Conservation (phyloP, 768 basidiomycete species). For the Psilocybe tampanensis region DNA sequence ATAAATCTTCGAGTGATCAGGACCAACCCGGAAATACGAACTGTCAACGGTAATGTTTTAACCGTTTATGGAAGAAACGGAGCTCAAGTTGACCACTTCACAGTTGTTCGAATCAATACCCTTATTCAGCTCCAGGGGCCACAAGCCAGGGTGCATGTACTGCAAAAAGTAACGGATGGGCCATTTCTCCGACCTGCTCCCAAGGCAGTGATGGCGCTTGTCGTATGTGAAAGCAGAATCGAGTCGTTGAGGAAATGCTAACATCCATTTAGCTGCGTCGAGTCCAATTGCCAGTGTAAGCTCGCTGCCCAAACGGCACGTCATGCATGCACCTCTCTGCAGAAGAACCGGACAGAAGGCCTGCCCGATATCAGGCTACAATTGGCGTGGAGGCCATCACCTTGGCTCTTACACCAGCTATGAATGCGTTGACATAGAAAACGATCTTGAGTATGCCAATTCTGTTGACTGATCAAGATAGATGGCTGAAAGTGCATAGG, state of each 20-base stretch:
- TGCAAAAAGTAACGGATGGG: slow-evolving; percentile 18
- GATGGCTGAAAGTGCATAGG: slow-evolving; percentile 11
- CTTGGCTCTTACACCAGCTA: slow-evolving; percentile 15
- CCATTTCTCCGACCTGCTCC: slow-evolving; percentile 12
- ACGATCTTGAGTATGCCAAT: slow-evolving; percentile 26
- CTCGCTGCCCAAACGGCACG: slow-evolving; percentile 8
- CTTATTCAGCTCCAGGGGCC: slow-evolving; percentile 28
- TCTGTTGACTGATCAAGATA: not conserved
- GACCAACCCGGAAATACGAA: slow-evolving; percentile 23
- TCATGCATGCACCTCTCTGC: slow-evolving; percentile 18
- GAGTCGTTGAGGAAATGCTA: not conserved
- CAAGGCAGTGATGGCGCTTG: slow-evolving; percentile 19
- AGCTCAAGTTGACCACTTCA: not conserved
- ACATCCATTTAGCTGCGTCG: slow-evolving; percentile 5
- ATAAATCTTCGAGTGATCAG: not conserved
- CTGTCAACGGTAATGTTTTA: slow-evolving; percentile 13
- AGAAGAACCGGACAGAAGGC: slow-evolving; percentile 22
- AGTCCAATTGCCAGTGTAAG: slow-evolving; percentile 6
- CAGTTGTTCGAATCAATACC: slow-evolving; percentile 27
- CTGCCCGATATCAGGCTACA: slow-evolving; percentile 24
- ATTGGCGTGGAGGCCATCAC: slow-evolving; percentile 11
- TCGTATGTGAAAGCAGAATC: slow-evolving; percentile 14
- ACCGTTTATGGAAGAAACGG: not conserved
- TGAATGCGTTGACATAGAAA: slow-evolving; percentile 25
- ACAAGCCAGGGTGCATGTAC: slow-evolving; percentile 17